A percentile compares a stretch with the other conserved stretches of the same genome.
phyloP scores from a whole-genome alignment of 495 filamentous ascomycete genomes.

The Penicillium lagena region DNA sequence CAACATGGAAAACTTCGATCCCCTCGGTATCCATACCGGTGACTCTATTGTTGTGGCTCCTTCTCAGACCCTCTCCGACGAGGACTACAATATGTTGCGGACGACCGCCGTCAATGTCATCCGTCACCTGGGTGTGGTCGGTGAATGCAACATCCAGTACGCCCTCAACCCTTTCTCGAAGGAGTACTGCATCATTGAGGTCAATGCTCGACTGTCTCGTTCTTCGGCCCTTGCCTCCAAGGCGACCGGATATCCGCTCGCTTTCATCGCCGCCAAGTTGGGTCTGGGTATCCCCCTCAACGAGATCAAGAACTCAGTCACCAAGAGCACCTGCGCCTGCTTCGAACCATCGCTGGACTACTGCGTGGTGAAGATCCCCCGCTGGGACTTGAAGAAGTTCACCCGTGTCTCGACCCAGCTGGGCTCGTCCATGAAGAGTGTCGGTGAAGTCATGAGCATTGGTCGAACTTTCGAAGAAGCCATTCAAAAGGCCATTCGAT shows the following conservation, averaged over 20 bases:
- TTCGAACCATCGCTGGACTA: conserved; percentile 99
- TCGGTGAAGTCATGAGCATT: conserved; percentile 98
- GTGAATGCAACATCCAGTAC: conserved; percentile 99
- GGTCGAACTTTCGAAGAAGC: conserved; percentile 96
- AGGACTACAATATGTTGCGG: conserved; percentile 98
- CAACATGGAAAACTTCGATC: conserved; percentile 99
- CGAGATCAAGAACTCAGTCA: conserved; percentile 93
- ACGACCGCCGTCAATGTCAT: conserved; percentile 99
- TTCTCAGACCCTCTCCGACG: conserved; percentile 92
- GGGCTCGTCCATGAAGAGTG: conserved; percentile 98
- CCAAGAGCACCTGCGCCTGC: conserved; percentile 92
- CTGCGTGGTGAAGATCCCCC: conserved; percentile 97
- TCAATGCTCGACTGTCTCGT: conserved; percentile 94
- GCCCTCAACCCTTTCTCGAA: conserved; percentile 92
- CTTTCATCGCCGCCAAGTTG: conserved; percentile 93
- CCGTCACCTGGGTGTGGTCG: conserved; percentile 91
- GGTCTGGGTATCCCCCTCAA: conserved; percentile 93
- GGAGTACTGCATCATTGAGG: conserved; percentile 98
- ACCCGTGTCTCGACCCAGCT: conserved; percentile 91
- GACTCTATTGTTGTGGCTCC: conserved; percentile 98
- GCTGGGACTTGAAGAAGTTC: conserved; percentile 99
- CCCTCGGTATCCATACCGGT: conserved; percentile 94
- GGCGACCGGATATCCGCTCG: conserved; percentile 93
- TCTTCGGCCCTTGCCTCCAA: conserved; percentile 97
- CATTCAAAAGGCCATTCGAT: conserved; percentile 94